These are phyloP conservation scores for Cryphonectria carpinicola DNA, from an alignment of 2,329 filamentous ascomycete species.

Conservation along the genomic window DNA sequence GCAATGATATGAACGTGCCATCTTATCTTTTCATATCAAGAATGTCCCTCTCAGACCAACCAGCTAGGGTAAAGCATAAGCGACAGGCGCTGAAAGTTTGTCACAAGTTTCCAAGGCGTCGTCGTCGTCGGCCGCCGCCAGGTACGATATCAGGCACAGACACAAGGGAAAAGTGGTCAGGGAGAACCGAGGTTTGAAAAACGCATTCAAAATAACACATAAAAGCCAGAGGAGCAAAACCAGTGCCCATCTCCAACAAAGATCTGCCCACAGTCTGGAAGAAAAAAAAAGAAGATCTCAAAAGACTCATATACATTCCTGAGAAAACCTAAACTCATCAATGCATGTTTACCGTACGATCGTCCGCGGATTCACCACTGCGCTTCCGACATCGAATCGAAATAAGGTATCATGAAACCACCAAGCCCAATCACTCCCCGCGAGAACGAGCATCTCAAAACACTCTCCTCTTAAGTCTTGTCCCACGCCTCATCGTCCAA, in stretches of 20 bases:
- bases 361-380: conserved; percentile 13
- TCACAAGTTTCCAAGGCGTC: no score
- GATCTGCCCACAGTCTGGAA: neutral
- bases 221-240: neutral
- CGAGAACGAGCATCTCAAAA: neutral
- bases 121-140: no score
- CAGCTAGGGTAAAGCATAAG: no score
- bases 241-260: neutral
- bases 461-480: neutral
- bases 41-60: no score
- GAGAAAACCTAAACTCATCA: conserved; percentile 17
- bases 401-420: conserved; percentile 15
- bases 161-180: no score
- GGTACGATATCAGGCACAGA: no score
- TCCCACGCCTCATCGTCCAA: neutral
- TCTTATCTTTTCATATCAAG: no score
- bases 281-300: neutral
- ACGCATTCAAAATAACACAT: neutral
- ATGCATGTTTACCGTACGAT: conserved; percentile 10
- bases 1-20: no score
- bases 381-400: neutral
- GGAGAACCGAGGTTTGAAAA: no score
- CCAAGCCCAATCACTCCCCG: conserved; percentile 8
- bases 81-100: no score
- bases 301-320: conserved; percentile 25